Evolutionary conservation across 345 rosid genomes (phyloP).

Genomic region (Microcos paniculata): DNA sequence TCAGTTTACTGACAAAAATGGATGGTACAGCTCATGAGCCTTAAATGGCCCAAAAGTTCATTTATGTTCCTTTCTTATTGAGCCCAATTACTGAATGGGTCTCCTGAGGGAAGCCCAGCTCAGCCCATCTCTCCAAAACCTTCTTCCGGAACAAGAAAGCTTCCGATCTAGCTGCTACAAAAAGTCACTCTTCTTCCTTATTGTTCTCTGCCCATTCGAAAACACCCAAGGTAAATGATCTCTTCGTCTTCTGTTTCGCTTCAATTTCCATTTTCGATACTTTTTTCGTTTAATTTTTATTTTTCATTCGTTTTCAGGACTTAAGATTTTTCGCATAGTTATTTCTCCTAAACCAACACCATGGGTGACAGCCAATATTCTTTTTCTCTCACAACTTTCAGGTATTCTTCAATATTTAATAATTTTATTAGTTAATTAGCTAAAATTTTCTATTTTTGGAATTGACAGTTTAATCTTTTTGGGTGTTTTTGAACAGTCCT

Average conservation of each 20-base stretch:
- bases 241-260: neutral
- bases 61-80: too few species aligned
- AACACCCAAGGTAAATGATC: slow-evolving; percentile 1
- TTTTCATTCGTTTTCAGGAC: neutral
- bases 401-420: slow-evolving; percentile 33
- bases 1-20: too few species aligned
- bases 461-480: slow-evolving; percentile 1
- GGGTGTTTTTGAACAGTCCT: slow-evolving; percentile 48
- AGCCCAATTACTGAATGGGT: neutral
- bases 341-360: slow-evolving; percentile 3
- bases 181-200: neutral
- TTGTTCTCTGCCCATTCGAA: neutral
- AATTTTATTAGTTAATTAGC: neutral
- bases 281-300: neutral
- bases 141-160: slow-evolving; percentile 25
- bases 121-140: neutral
- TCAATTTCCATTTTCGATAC: neutral
- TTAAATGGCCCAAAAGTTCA: neutral
- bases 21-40: too few species aligned
- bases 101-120: neutral
- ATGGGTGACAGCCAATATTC: slow-evolving; percentile 99
- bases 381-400: slow-evolving; percentile 94
- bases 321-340: neutral
- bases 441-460: neutral
- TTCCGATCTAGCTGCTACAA: neutral